These are phyloP conservation scores for Penicillium diatomitis DNA, from an alignment of 495 filamentous ascomycete species.

Conservation along the genomic window DNA sequence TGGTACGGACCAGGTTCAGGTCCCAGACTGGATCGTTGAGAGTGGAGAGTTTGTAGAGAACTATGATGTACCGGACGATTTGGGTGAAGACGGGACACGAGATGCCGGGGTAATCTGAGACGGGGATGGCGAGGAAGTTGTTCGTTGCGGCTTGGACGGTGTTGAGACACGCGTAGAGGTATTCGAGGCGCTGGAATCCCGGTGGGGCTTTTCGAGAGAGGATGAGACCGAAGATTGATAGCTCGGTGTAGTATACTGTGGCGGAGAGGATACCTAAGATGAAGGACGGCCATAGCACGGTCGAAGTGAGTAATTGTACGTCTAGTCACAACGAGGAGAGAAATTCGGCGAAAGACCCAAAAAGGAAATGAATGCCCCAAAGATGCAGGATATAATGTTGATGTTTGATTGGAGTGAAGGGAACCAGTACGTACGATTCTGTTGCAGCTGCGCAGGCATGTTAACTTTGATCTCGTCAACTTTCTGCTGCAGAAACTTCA, in stretches of 20 bases:
- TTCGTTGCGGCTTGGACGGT: conserved; percentile 5
- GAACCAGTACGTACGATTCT: neutral
- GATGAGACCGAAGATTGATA: neutral
- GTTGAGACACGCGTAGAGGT: conserved; percentile 14
- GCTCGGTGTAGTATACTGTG: neutral
- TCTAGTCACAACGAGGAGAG: neutral
- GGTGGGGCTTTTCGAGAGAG: neutral
- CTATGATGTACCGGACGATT: conserved; percentile 6
- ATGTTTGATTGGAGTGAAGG: neutral
- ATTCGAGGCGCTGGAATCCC: conserved; percentile 1
- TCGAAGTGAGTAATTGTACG: neutral
- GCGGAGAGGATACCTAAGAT: neutral
- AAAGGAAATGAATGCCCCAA: neutral
- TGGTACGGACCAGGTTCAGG: neutral
- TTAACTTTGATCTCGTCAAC: neutral
- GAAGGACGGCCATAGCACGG: too few relatives aligned
- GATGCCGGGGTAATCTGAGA: conserved; percentile 1
- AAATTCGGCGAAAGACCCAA: too few relatives aligned
- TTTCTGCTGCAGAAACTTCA: neutral
- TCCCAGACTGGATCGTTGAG: conserved; percentile 16
- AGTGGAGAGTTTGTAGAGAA: conserved; percentile 9
- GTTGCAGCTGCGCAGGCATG: neutral
- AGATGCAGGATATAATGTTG: neutral
- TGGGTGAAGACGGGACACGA: conserved; percentile 3
- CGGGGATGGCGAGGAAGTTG: conserved; percentile 3